Conservation (phyloP, 2,329 filamentous ascomycete species). For the Lecanicillium sp. region DNA sequence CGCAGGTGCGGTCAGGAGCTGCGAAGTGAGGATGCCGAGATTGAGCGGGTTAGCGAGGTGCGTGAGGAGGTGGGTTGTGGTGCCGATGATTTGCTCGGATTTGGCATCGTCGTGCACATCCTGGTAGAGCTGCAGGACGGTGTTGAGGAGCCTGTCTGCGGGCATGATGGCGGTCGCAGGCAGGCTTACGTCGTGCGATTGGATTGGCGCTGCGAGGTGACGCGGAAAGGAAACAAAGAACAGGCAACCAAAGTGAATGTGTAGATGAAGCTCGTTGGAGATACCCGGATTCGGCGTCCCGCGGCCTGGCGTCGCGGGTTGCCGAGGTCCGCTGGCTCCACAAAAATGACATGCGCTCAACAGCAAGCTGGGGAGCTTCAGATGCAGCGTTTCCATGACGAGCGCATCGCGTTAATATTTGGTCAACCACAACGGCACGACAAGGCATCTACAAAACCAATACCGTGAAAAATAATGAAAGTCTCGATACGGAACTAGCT, state of each 20-base stretch:
- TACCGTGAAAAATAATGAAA: not conserved
- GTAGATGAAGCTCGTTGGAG: too few relatives aligned
- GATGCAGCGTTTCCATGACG: not conserved
- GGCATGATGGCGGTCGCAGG: slow-evolving; percentile 45
- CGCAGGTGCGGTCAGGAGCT: slow-evolving; percentile 64
- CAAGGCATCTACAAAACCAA: not conserved
- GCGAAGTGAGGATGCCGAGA: slow-evolving; percentile 64
- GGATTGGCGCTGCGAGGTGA: too few relatives aligned
- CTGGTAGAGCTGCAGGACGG: slow-evolving; percentile 56
- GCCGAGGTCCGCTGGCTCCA: slow-evolving; percentile 7
- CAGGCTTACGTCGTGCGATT: not conserved
- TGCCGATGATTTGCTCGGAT: slow-evolving; percentile 55
- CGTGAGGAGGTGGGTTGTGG: slow-evolving; percentile 61
- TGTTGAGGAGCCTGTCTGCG: slow-evolving; percentile 60
- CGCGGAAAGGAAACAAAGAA: too few relatives aligned
- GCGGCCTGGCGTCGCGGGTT: not conserved
- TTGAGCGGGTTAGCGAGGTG: slow-evolving; percentile 70
- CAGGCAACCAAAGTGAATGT: too few relatives aligned
- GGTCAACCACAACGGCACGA: too few relatives aligned
- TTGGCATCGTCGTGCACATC: slow-evolving; percentile 44
- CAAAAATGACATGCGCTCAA: not conserved
- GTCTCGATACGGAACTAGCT: not conserved
- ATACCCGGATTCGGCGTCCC: not conserved
- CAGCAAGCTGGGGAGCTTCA: slow-evolving; percentile 11
- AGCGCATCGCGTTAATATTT: too few relatives aligned